Base-by-base conservation (phyloP, 2,329 filamentous ascomycete species). In the Elsinoe australis region DNA sequence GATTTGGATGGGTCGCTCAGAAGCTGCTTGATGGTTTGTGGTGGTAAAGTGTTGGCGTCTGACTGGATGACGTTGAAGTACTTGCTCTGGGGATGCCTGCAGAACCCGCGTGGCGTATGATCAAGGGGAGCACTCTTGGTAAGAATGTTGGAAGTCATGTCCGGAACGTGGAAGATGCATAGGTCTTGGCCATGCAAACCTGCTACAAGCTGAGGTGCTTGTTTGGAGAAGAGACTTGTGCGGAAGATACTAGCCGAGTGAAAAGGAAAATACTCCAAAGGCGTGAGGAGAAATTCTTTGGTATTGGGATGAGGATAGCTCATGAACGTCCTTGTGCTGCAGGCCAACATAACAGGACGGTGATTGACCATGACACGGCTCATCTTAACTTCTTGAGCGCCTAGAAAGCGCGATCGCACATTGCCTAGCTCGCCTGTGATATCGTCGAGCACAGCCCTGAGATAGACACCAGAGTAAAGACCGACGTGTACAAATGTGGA, bases 201-300 rank as follows among this genome's bases (percentile, higher is more conserved):
- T 47, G 95, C 90, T 74, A 95, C 90, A 49, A 89, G 89, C 67
- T 95, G 86, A 34, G 85, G 81, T 59, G 89, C 95, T 64, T 95
- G 86, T 63, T 95, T 87, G 61, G 89, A 50, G 10, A 49, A 49
- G 2, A 54, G 41, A 17, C 32, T 45, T 12, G 50, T 50, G 31
- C 86, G 90, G 62, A 98, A 96, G 59, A 92, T 95, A 83, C 89
- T 95, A 3, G 86, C 89, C 74, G 87, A 95, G 64, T 95, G 88
- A 21, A 98, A 77, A 32, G 84, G 82, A 47, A 83, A 81, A 59
- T 94, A 95, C 64, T 86, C 87, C 22, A 99, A 70, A 0, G 94
- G 92, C 1, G 90, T 95, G 56, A 96, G 82, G 67, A 94, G 87
- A 60, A 95, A 95, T 29, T 82, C 82, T 60, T 86, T 87, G 2